These are phyloP conservation scores for Tylopilus subfusipes DNA, from an alignment of 768 basidiomycete genomes.

Conservation along the genomic window DNA sequence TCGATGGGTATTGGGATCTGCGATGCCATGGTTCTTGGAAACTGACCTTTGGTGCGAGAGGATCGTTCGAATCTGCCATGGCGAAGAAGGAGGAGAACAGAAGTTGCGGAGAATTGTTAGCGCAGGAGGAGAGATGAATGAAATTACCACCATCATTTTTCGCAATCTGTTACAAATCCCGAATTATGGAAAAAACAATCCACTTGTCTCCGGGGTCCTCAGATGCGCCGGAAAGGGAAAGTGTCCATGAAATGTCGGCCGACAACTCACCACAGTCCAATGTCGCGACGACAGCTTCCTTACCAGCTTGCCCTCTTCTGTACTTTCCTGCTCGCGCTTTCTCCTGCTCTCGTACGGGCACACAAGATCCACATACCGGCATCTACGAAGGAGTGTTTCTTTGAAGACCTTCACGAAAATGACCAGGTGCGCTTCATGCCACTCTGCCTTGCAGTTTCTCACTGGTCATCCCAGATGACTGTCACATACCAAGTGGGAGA, in stretches of 20 bases:
- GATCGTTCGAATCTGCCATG: constrained; percentile 60
- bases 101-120: constrained; percentile 10
- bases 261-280: constrained; percentile 11
- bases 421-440: constrained; percentile 62
- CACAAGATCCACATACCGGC: constrained; percentile 76
- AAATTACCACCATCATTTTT: constrained; percentile 26
- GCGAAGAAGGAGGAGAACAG: constrained; percentile 19
- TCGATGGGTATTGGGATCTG: constrained; percentile 18
- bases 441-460: not conserved
- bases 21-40: not conserved
- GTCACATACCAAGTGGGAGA: constrained; percentile 99
- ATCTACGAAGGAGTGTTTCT: constrained; percentile 90
- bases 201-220: constrained; percentile 28
- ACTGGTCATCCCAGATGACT: constrained; percentile 70
- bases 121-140: constrained; percentile 18
- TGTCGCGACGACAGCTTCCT: constrained; percentile 35
- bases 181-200: constrained; percentile 1
- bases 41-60: constrained; percentile 71
- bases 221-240: constrained; percentile 5
- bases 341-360: constrained; percentile 41
- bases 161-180: constrained; percentile 10
- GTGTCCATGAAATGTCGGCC: no score
- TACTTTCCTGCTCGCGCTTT: constrained; percentile 35
- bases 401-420: constrained; percentile 87
- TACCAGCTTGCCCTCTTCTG: constrained; percentile 41